Base-by-base conservation (phyloP, 75 land plant species). In the Pinus taeda region DNA sequence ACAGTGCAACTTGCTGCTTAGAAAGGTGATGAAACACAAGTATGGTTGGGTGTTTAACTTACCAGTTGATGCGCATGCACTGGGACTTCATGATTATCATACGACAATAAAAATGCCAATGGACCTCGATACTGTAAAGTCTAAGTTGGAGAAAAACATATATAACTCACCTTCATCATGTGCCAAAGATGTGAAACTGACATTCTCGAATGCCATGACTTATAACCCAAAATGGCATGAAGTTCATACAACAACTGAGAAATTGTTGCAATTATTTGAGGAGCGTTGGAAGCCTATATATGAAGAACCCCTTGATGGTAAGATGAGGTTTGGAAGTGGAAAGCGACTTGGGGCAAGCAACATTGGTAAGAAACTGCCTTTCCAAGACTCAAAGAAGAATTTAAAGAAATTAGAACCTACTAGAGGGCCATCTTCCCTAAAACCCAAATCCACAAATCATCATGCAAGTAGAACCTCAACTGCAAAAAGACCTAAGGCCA, bases 111-210 rank as follows among this genome's bases (percentile, higher is more conserved):
- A 83, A 75, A 81, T 76, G 12, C 95, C 95, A 5, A 93, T 93
- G 95, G 95, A 93, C 80, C 85, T 93, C 15, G 95, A 93, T 1
- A 93, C 95, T 6, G 85, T 93, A 18, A 91, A 87, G 81, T 30
- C 58, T 8, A 87, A 79, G 78, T 63, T 93, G 39, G 77, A 39
- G 29, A 80, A 65, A n/a, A 76, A 80, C 24, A 58, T 64, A 69
- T 93, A 93, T 79, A 79, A 82, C 20, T 81, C 88, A 0, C 87
- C 88, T 0, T 17, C 18, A 71, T 83, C 83, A 26, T 93, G 91
- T 82, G 95, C 93, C 0, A 81, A 85, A 71, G 95, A 93, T 73
- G 88, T 93, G 53, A 86, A 90, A 59, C 81, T 91, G 8, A 87
- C 95, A 0, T 91, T 93, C 72, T 59, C 60, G 3, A 93, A 93